A percentile compares a stretch with the other conserved stretches of the same genome.
phyloP scores from a whole-genome alignment of 176 grass and related monocot species.

The Avena insularis region DNA sequence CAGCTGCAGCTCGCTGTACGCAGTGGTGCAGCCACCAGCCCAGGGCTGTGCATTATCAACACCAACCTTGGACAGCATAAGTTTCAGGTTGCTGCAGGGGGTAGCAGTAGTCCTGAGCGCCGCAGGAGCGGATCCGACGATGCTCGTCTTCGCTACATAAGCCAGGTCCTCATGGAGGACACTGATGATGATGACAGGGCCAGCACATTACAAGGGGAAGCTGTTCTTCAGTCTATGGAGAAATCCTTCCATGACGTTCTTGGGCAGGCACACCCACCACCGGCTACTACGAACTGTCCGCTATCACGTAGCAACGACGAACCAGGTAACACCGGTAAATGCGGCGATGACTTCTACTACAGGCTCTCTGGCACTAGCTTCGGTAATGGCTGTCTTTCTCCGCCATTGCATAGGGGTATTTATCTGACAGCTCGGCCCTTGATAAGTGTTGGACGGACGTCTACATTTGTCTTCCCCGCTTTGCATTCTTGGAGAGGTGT shows the following conservation, averaged over 20 bases:
- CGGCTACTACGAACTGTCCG: background rate
- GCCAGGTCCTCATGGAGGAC: constrained; percentile 50
- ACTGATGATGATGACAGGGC: constrained; percentile 28
- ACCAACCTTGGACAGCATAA: background rate
- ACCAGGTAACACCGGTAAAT: background rate
- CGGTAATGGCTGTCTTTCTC: background rate
- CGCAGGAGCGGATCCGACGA: constrained; percentile 31
- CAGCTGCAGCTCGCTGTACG: constrained; percentile 5
- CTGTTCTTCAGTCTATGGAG: constrained; percentile 44
- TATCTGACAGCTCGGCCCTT: no score
- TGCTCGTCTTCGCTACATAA: constrained; percentile 39
- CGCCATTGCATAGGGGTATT: no score
- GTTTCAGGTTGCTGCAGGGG: background rate
- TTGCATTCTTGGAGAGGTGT: constrained; percentile 41
- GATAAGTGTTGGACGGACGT: no score
- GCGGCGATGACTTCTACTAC: background rate
- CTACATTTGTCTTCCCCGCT: background rate
- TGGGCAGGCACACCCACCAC: constrained; percentile 24
- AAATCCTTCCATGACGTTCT: constrained; percentile 54
- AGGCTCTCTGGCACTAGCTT: background rate
- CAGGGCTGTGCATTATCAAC: background rate
- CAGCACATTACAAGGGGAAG: constrained; percentile 18
- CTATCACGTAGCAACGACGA: background rate
- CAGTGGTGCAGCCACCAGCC: background rate
- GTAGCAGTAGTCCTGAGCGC: constrained; percentile 23